Base-by-base conservation (phyloP, 1,139 yeast genomes). In the Nakaseomyces glabratus region DNA sequence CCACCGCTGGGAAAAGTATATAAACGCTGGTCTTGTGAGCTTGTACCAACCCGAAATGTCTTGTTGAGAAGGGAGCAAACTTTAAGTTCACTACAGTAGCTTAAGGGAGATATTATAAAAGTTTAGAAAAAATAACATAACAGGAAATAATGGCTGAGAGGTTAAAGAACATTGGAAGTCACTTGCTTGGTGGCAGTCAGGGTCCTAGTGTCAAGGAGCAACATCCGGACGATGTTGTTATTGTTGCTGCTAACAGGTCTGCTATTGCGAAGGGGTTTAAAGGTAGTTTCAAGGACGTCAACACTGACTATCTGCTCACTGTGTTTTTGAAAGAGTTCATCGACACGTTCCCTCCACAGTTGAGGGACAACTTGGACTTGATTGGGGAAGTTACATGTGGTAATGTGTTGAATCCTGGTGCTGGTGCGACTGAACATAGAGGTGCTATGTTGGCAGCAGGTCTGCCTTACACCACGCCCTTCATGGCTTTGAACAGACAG, bases 351-450 rank as follows among this genome's bases (percentile, higher is more conserved):
- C 57, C 58, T n/a, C 32, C 38, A 2, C 20, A 28, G 12, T 57
- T 71, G 33, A 66, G 76, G 36, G 64, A 75, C n/a, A 68, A 77
- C 41, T 85, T 81, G 58, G 59, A 63, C 43, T 57, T 74, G 50
- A 74, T 86, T 44, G 93, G 80, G 50, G 96, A 86, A 51, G 77
- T 86, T 43, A 79, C 80, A 25, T 76, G 82, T 45, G 96, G 96
- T 52, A 86, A 88, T 58, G 95, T 85, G 30, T 69, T 86, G 55
- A 84, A 85, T 63, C 71, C 73, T 37, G 95, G 95, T 40, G 93
- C 95, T 28, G 95, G 95, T 54, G 93, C 88, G 39, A 78, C 79
- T 40, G 95, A 85, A 62, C 94, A 84, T 62, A 71, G 93, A 55
- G 95, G 94, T 35, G 96, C 86, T 24, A 67, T 68, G 42, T 63